A percentile compares a stretch with the other conserved stretches of the same genome.
phyloP scores from a whole-genome alignment of 345 rosid species.

The Gossypium longicalyx region DNA sequence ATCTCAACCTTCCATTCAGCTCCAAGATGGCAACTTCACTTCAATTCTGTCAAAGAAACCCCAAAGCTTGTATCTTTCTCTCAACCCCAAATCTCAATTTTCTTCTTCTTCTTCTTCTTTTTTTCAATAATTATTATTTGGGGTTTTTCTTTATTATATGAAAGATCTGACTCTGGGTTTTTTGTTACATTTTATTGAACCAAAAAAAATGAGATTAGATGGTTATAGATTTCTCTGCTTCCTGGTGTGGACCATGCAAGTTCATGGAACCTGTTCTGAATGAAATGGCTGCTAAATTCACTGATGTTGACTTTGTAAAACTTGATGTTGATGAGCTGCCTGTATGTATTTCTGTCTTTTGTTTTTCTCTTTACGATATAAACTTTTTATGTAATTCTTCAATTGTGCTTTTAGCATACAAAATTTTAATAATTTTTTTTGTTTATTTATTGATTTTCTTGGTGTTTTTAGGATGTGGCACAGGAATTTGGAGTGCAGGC shows the following conservation, averaged over 20 bases:
- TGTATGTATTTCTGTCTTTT: slow-evolving; percentile 34
- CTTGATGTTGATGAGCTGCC: slow-evolving; percentile 82
- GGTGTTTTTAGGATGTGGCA: slow-evolving; percentile 54
- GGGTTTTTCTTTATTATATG: not conserved
- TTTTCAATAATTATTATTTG: not conserved
- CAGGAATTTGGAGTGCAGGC: slow-evolving; percentile 61
- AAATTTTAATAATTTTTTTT: not conserved
- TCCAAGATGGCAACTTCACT: slow-evolving; percentile 71
- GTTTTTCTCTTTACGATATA: not conserved
- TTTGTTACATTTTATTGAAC: not conserved
- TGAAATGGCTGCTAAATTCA: slow-evolving; percentile 41
- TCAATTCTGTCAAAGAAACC: slow-evolving; percentile 53
- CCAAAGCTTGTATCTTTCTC: slow-evolving; percentile 46
- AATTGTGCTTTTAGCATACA: not conserved
- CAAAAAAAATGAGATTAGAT: slow-evolving; percentile 28
- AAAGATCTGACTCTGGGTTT: slow-evolving; percentile 11
- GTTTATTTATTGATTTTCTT: not conserved
- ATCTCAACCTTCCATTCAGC: slow-evolving; percentile 58
- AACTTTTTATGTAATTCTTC: not conserved
- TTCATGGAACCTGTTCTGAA: slow-evolving; percentile 54
- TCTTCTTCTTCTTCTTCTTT: not conserved
- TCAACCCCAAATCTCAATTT: not conserved
- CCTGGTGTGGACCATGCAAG: slow-evolving; percentile 91
- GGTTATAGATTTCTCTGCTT: slow-evolving; percentile 76
- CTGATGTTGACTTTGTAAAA: slow-evolving; percentile 63